A percentile compares a stretch with the other conserved stretches of the same genome.
Conservation (phyloP, 2,329 filamentous ascomycete genomes). For the Dothideomycetes sp. region DNA sequence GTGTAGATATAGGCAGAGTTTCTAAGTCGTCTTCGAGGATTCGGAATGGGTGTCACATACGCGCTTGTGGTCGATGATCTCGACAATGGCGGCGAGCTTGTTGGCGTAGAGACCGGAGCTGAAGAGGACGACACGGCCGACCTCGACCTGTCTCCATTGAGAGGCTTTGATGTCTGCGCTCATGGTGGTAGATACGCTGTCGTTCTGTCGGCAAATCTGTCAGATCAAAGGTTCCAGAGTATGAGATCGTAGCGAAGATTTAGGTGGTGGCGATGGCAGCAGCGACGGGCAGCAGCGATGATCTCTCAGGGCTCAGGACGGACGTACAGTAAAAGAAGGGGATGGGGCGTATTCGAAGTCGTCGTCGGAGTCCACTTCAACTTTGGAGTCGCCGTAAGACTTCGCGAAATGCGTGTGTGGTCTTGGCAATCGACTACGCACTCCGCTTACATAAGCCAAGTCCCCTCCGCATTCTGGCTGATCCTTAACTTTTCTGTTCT, state of each 20-base stretch:
- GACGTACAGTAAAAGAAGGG: slow-evolving; percentile 13
- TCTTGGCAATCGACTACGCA: neutral
- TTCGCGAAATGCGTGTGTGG: slow-evolving; percentile 2
- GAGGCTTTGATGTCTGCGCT: slow-evolving; percentile 40
- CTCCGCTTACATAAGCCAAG: neutral
- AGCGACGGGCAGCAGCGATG: too few relatives aligned
- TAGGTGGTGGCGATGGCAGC: neutral
- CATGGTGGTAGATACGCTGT: slow-evolving; percentile 29
- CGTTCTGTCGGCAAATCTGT: slow-evolving; percentile 11
- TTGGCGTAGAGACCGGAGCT: slow-evolving; percentile 71
- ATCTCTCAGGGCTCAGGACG: too few relatives aligned
- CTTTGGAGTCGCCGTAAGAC: neutral
- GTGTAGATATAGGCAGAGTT: too few relatives aligned
- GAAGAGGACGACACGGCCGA: slow-evolving; percentile 93
- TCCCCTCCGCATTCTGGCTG: neutral
- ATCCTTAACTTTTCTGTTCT: neutral
- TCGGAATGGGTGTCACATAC: slow-evolving; percentile 54
- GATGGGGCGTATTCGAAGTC: slow-evolving; percentile 4
- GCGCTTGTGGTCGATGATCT: slow-evolving; percentile 99
- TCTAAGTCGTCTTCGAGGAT: too few relatives aligned
- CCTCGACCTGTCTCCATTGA: slow-evolving; percentile 91
- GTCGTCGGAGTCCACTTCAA: neutral
- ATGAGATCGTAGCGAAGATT: neutral
- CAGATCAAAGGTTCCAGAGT: slow-evolving; percentile 7
- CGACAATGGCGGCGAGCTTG: slow-evolving; percentile 87